These are phyloP conservation scores for Tricharina praecox DNA, from an alignment of 495 filamentous ascomycete species.

Conservation along the genomic window DNA sequence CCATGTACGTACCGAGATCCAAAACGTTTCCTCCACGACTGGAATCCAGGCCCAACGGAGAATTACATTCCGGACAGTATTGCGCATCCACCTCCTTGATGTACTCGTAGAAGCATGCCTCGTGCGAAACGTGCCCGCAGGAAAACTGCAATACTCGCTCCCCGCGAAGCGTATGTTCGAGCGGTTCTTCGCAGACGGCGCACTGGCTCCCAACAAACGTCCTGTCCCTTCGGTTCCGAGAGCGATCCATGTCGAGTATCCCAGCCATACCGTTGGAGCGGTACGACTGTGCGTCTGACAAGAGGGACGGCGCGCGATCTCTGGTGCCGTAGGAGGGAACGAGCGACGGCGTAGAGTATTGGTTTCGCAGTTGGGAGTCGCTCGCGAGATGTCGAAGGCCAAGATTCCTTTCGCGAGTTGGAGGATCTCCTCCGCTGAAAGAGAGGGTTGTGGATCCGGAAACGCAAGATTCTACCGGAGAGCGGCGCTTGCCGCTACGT, in stretches of 20 bases:
- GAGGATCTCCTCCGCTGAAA: slow-evolving; percentile 23
- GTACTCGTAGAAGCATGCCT: slow-evolving; percentile 98
- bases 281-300: slow-evolving; percentile 20
- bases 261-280: slow-evolving; percentile 44
- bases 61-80: slow-evolving; percentile 87
- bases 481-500: slow-evolving; percentile 25
- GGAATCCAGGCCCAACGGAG: slow-evolving; percentile 80
- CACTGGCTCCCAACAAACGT: slow-evolving; percentile 93
- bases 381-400: slow-evolving; percentile 24
- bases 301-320: slow-evolving; percentile 17
- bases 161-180: slow-evolving; percentile 90
- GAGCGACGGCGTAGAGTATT: slow-evolving; percentile 17
- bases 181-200: slow-evolving; percentile 89
- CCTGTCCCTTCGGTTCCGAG: slow-evolving; percentile 67
- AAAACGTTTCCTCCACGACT: slow-evolving; percentile 89
- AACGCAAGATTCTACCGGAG: slow-evolving; percentile 25
- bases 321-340: slow-evolving; percentile 19
- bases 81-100: slow-evolving; percentile 91
- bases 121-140: slow-evolving; percentile 87
- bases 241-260: slow-evolving; percentile 60
- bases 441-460: slow-evolving; percentile 22
- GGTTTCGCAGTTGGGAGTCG: slow-evolving; percentile 23
- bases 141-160: slow-evolving; percentile 94
- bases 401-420: slow-evolving; percentile 23
- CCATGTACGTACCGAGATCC: slow-evolving; percentile 91